Evolutionary conservation across 148 eudicot species (phyloP), one percentile per base, ranked within the genome.

Genomic region (Camellia japonica): DNA sequence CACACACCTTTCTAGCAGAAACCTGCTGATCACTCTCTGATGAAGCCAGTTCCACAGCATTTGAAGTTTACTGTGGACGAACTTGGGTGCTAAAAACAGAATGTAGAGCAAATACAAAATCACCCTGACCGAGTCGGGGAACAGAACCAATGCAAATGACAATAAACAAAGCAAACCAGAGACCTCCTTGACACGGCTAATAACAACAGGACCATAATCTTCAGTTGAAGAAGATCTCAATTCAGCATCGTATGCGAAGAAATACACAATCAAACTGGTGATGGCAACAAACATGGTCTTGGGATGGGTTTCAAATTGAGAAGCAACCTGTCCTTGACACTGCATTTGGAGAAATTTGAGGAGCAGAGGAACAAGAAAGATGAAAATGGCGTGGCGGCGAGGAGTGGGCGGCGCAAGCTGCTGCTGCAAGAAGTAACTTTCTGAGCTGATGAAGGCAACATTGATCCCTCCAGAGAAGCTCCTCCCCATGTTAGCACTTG

Each of bases 251-350:
- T 69, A 12, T 10, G 76, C 76, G 3, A 73, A 23, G 62, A 44
- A 73, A 73, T 55, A 73, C 19, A 73, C 2, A 11, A 73, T 11
- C 43, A 73, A 38, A 55, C 61, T 52, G 23, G 58, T 15, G 23
- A 54, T 4, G 6, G 76, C 62, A 30, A 1, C 76, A 13, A 19
- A 1, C 76, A 73, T 73, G 6, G 62, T 54, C 23, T 13, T 73
- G 19, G 76, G 76, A n/a, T 55, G 47, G 3, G 62, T 73, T 73
- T 73, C 43, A 51, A 73, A 73, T 15, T 62, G 76, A 12, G 76
- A 73, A 54, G 55, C 12, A 0, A 5, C 13, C 19, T 7, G 3
- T 2, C 19, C 41, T 10, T 73, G 76, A 15, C 30, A 52, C 6
- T 52, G 8, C 46, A 73, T 1, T 73, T 73, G 12, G 3, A 73